phyloP scores from a whole-genome alignment of 2,329 filamentous ascomycete species.

The Pyrenophora teres region DNA sequence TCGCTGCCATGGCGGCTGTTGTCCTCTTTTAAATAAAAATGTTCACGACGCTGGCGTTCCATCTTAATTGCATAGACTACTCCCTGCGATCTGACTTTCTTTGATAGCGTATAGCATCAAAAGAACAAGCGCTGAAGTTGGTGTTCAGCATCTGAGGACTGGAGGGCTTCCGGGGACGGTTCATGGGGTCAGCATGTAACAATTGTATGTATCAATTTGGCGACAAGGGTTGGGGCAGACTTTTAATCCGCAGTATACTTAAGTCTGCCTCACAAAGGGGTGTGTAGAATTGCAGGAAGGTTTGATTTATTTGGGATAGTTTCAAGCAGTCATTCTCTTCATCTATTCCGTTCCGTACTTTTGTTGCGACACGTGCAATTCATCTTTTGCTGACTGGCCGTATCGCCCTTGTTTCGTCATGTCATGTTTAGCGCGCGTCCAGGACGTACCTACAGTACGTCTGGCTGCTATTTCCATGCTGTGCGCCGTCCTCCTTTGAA shows the following conservation, averaged over 20 bases:
- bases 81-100: slow-evolving; percentile 38
- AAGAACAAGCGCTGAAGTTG: slow-evolving; percentile 29
- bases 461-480: no score
- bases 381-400: no score
- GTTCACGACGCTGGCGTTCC: slow-evolving; percentile 44
- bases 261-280: slow-evolving; percentile 23
- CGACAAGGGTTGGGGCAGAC: slow-evolving; percentile 37
- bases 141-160: slow-evolving; percentile 30
- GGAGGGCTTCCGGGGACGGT: slow-evolving; percentile 28
- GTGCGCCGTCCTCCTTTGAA: no score
- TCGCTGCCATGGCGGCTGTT: slow-evolving; percentile 55
- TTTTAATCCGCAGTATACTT: slow-evolving; percentile 42
- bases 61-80: slow-evolving; percentile 49
- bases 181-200: slow-evolving; percentile 39
- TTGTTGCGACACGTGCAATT: no score
- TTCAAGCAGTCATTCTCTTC: slow-evolving; percentile 38
- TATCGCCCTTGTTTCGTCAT: no score
- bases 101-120: slow-evolving; percentile 41
- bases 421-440: no score
- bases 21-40: slow-evolving; percentile 53
- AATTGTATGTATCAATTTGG: slow-evolving; percentile 46
- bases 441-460: no score
- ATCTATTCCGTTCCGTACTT: slow-evolving; percentile 19
- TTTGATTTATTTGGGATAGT: slow-evolving; percentile 30
- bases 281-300: slow-evolving; percentile 26